phyloP scores from a whole-genome alignment of 2,329 filamentous ascomycete species.

The Aspergillus tubingensis region DNA sequence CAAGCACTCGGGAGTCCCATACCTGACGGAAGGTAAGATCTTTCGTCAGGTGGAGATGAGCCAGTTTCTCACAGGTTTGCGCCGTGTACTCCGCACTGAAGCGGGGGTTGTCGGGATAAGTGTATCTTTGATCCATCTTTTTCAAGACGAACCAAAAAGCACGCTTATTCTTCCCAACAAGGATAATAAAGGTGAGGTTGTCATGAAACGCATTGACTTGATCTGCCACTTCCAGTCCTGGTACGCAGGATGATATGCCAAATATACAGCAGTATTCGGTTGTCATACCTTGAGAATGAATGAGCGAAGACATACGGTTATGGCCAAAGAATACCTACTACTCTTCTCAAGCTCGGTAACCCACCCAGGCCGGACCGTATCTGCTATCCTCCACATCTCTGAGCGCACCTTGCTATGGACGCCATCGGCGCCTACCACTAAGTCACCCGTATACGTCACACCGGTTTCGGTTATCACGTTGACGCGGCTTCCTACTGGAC shows the following conservation, averaged over 20 bases:
- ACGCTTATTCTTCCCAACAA: slow-evolving; percentile 19
- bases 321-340: background rate
- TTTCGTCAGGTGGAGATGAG: slow-evolving; percentile 5
- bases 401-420: slow-evolving; percentile 9
- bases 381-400: slow-evolving; percentile 9
- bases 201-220: slow-evolving; percentile 17
- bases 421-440: slow-evolving; percentile 13
- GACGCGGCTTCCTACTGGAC: background rate
- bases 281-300: background rate
- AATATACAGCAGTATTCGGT: slow-evolving; percentile 32
- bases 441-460: background rate
- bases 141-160: slow-evolving; percentile 28
- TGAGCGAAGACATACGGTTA: background rate
- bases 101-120: slow-evolving; percentile 18
- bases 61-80: background rate
- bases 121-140: slow-evolving; percentile 22
- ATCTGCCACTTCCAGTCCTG: slow-evolving; percentile 15
- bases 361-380: background rate
- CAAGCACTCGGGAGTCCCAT: slow-evolving; percentile 16
- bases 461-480: background rate
- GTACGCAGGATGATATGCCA: slow-evolving; percentile 25
- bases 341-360: background rate
- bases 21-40: slow-evolving; percentile 22
- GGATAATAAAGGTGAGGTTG: slow-evolving; percentile 16
- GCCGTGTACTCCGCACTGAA: slow-evolving; percentile 19